phyloP scores from a whole-genome alignment of 768 basidiomycete species.

The Trametes elegans region DNA sequence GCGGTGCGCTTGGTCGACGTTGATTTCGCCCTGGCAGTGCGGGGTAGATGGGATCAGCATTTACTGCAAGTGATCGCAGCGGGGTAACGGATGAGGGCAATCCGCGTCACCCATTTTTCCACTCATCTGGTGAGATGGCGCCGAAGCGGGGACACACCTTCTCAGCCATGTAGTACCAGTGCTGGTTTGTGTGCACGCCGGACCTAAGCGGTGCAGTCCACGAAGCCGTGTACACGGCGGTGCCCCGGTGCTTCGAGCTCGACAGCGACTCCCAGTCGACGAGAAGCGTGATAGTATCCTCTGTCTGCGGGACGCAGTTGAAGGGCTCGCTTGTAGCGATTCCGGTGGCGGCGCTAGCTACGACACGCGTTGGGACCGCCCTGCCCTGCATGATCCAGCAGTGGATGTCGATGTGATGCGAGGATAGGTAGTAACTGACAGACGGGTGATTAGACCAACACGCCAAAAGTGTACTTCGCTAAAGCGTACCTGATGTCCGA shows the following conservation, averaged over 20 bases:
- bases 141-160: conserved; percentile 61
- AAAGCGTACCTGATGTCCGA: conserved; percentile 76
- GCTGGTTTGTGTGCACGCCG: conserved; percentile 88
- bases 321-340: conserved; percentile 89
- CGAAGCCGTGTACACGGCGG: conserved; percentile 88
- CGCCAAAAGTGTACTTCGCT: too few relatives aligned
- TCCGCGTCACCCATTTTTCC: too few relatives aligned
- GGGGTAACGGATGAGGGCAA: too few relatives aligned
- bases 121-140: neutral
- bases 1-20: conserved; percentile 90
- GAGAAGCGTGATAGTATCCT: conserved; percentile 92
- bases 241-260: conserved; percentile 75
- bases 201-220: conserved; percentile 92
- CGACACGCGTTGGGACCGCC: conserved; percentile 79
- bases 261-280: conserved; percentile 89
- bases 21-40: conserved; percentile 84
- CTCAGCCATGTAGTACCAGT: conserved; percentile 95
- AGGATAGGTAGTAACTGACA: conserved; percentile 88
- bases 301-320: conserved; percentile 82
- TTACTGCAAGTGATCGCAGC: neutral
- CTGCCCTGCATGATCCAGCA: conserved; percentile 81
- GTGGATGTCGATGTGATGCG: conserved; percentile 90
- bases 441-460: too few relatives aligned
- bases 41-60: conserved; percentile 1
- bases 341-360: conserved; percentile 87